Base-by-base conservation (phyloP, 129 eudicot species). In the Kitagawia praeruptora region DNA sequence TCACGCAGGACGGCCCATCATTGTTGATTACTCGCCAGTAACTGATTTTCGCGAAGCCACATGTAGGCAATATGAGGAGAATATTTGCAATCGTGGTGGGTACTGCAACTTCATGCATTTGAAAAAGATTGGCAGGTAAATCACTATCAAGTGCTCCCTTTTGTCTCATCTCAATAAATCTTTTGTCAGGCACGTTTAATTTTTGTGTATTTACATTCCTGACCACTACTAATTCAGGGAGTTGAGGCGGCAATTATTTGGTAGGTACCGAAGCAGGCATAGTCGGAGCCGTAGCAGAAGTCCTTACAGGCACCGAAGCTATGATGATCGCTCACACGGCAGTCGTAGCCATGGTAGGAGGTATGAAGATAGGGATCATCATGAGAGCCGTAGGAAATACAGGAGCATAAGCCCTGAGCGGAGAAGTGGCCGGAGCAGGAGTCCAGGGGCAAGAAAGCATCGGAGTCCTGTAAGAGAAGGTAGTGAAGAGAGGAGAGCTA, bases 401-500 rank as follows among this genome's bases (percentile, higher is more conserved):
- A 85, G 91, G 74, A 91, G 91, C 87, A 83, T 85, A 38, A 92
- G 97, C 77, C 92, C 96, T 28, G 79, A 85, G 44, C 87, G 83
- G 69, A 81, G 90, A 75, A 88, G 93, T 76, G 95, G 91, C 12
- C 84, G 90, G 69, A 89, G 96, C 82, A 86, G 89, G 54, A 91
- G 95, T 84, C 92, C 93, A 53, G 97, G 87, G 54, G 83, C 83
- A 28, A 81, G 88, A 81, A 87, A 90, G 83, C 83, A 81, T n/a
- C 84, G 82, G 47, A 92, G 98, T 76, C 79, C 79, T 10, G 84
- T 84, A 58, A 90, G 97, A 84, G 97, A 90, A 74, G 91, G 97
- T 56, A 94, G 98, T 82, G 97, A 89, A 82, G 98, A 94, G 78
- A 88, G 98, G 70, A 88, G 98, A 63, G 97, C 98, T 31, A 91